Conservation (phyloP, 768 basidiomycete species). For the Panus rudis region DNA sequence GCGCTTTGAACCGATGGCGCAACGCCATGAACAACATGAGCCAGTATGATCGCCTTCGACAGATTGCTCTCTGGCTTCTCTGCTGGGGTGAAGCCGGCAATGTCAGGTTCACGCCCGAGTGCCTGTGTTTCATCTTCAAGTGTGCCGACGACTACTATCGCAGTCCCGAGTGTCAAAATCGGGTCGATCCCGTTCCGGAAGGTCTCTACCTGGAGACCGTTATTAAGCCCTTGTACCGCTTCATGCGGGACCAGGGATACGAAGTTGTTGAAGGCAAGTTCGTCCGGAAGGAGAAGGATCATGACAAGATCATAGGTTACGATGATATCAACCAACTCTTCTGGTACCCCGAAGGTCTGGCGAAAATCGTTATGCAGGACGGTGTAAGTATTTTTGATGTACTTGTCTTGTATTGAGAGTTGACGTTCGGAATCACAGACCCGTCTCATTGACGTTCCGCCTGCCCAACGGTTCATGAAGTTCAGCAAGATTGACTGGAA, state of each 20-base stretch:
- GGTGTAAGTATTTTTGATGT: constrained; percentile 47
- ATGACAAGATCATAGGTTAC: constrained; percentile 95
- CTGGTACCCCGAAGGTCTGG: constrained; percentile 98
- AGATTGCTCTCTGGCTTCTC: constrained; percentile 91
- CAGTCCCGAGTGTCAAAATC: constrained; percentile 94
- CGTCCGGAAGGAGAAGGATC: constrained; percentile 89
- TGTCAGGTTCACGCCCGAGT: constrained; percentile 94
- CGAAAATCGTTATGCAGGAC: constrained; percentile 83
- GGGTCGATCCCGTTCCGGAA: constrained; percentile 87
- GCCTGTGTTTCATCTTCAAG: constrained; percentile 99
- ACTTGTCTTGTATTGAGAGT: neutral
- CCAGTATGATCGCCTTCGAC: constrained; percentile 94
- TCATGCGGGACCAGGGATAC: constrained; percentile 96
- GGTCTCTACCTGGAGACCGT: constrained; percentile 88
- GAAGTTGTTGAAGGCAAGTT: constrained; percentile 94
- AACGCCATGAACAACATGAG: constrained; percentile 99
- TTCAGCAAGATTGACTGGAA: constrained; percentile 91
- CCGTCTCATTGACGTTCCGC: constrained; percentile 85
- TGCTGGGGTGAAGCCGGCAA: constrained; percentile 99
- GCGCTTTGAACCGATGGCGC: constrained; percentile 90
- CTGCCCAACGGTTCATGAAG: constrained; percentile 89
- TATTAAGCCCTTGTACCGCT: constrained; percentile 91
- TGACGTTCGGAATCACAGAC: constrained; percentile 43
- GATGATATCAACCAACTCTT: constrained; percentile 99
- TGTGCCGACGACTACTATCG: constrained; percentile 99